Conservation (phyloP, 352 stramenopile species). For the Globisporangium cylindrosporum region DNA sequence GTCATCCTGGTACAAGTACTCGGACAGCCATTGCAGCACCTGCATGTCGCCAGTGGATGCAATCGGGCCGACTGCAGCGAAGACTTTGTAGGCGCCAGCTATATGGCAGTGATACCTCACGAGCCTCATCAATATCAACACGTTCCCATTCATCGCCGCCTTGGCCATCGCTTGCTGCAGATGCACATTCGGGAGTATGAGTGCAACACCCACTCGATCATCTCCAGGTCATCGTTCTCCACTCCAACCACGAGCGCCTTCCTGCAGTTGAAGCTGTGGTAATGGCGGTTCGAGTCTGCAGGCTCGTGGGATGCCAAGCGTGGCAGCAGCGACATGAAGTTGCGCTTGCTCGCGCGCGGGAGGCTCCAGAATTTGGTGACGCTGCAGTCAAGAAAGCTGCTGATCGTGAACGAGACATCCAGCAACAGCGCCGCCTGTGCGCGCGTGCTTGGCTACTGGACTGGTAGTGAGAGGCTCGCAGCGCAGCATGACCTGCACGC, state of each 20-base stretch:
- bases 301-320: background rate
- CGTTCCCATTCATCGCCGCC: background rate
- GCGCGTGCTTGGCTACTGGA: background rate
- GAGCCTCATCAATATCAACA: background rate
- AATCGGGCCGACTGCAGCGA: background rate
- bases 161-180: background rate
- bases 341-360: background rate
- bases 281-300: background rate
- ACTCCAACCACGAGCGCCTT: background rate
- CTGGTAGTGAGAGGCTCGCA: background rate
- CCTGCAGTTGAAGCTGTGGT: background rate
- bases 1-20: background rate
- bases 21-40: background rate
- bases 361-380: background rate
- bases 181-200: background rate
- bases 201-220: background rate
- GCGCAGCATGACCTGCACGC: background rate
- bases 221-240: background rate
- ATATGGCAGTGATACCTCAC: background rate
- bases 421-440: background rate
- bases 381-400: background rate
- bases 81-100: background rate
- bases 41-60: background rate
- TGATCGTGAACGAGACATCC: background rate
- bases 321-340: background rate